Percentiles rank a stretch among this genome's conserved stretches.
These are phyloP conservation scores for Nothomitra cinnamomea DNA, from an alignment of 2,329 filamentous ascomycete genomes.

Conservation along the genomic window DNA sequence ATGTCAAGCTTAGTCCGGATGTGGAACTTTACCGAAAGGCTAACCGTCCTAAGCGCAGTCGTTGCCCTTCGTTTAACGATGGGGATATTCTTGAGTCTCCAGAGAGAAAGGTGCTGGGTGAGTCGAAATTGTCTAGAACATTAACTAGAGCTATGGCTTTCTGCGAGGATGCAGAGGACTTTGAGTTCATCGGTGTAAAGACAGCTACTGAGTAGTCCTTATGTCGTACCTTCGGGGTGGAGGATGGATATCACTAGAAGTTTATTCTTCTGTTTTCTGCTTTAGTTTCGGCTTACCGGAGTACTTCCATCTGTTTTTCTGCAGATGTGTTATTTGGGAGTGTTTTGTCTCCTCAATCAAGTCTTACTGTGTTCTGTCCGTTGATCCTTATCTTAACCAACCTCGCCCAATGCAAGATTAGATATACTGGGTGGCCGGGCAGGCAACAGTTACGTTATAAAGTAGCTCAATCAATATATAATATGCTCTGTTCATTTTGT, in stretches of 20 bases:
- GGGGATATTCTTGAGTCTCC: not conserved
- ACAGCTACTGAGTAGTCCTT: not conserved
- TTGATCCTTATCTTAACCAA: too few species aligned
- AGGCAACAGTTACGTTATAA: too few species aligned
- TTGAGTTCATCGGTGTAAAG: not conserved
- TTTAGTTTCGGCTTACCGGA: too few species aligned
- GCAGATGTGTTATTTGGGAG: too few species aligned
- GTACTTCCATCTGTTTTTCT: too few species aligned
- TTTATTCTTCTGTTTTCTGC: not conserved
- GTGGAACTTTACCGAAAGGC: conserved; percentile 5
- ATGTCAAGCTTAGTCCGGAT: conserved; percentile 1
- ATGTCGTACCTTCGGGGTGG: not conserved
- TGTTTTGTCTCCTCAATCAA: too few species aligned
- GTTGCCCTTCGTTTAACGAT: conserved; percentile 3
- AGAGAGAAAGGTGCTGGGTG: not conserved
- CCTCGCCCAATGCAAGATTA: too few species aligned
- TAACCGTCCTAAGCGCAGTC: conserved; percentile 1
- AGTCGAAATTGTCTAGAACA: not conserved
- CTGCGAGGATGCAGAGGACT: not conserved
- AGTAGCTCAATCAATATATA: too few species aligned
- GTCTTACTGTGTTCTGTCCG: too few species aligned
- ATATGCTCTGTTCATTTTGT: too few species aligned
- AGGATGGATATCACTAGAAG: not conserved
- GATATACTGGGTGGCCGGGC: too few species aligned
- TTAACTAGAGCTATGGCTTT: not conserved